Evolutionary conservation across 176 grass and related monocot species (phyloP).

Genomic region (Carex scoparia): DNA sequence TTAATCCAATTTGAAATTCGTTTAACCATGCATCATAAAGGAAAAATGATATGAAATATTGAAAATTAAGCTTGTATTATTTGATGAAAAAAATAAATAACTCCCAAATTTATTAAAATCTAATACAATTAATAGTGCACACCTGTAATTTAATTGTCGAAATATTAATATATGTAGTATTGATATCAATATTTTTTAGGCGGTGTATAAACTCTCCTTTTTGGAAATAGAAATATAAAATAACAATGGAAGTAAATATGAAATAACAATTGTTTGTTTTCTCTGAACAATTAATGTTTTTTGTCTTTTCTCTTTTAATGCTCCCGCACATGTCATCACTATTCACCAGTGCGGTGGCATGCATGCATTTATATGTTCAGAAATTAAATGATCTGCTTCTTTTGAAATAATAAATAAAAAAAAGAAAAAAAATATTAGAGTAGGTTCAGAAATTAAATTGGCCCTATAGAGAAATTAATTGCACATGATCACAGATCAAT

Average conservation of each 20-base stretch:
- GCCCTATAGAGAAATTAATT: neutral
- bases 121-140: neutral
- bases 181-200: too few species aligned
- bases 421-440: neutral
- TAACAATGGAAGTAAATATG: neutral
- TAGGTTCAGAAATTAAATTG: neutral
- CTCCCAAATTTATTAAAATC: neutral
- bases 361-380: conserved; percentile 15
- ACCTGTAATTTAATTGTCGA: neutral
- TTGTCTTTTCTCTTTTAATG: conserved; percentile 9
- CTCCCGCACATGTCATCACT: conserved; percentile 1
- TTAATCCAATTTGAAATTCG: neutral
- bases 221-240: neutral
- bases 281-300: neutral
- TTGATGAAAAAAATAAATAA: neutral
- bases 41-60: neutral
- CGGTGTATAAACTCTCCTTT: neutral
- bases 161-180: neutral
- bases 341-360: conserved; percentile 11
- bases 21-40: neutral
- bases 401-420: neutral
- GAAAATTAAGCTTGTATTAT: neutral
- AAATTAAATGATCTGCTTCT: neutral
- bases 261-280: neutral
- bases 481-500: neutral